Percentiles rank a stretch among this genome's conserved stretches.
These are phyloP conservation scores for Tetrahymena thermophila DNA, from an alignment of 73 alveolate genomes.

Conservation along the genomic window DNA sequence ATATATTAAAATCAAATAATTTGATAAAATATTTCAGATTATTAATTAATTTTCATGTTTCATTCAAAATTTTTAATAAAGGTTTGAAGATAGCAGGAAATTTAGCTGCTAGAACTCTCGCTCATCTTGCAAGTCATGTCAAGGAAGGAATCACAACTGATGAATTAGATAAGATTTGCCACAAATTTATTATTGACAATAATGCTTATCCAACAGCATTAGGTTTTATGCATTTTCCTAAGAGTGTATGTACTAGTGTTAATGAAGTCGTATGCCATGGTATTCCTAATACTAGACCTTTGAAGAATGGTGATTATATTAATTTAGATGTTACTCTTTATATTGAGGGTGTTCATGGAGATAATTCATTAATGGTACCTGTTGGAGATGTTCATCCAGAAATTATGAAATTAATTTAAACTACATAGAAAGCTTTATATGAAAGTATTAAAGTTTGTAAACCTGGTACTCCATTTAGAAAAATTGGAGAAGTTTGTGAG, in stretches of 20 bases:
- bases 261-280: slow-evolving; percentile 94
- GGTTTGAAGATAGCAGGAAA: slow-evolving; percentile 72
- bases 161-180: slow-evolving; percentile 83
- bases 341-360: slow-evolving; percentile 86
- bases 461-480: slow-evolving; percentile 72
- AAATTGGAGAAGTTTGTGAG: slow-evolving; percentile 78
- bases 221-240: slow-evolving; percentile 86
- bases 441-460: slow-evolving; percentile 53
- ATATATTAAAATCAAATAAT: too few relatives aligned
- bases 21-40: background rate
- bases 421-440: slow-evolving; percentile 69
- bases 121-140: slow-evolving; percentile 61
- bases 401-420: slow-evolving; percentile 61
- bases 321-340: slow-evolving; percentile 84
- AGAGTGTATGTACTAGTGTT: slow-evolving; percentile 84
- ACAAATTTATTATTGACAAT: slow-evolving; percentile 64
- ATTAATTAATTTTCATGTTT: too few relatives aligned
- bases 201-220: slow-evolving; percentile 90
- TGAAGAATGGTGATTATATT: slow-evolving; percentile 75
- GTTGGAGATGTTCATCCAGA: slow-evolving; percentile 80
- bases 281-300: slow-evolving; percentile 77
- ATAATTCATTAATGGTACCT: slow-evolving; percentile 74
- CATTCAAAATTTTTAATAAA: background rate
- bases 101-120: slow-evolving; percentile 75
- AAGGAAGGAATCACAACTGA: slow-evolving; percentile 81